A percentile compares a stretch with the other conserved stretches of the same genome.
These are phyloP conservation scores for Raphanus hybrid DNA, from an alignment of 441 rosid species.

Conservation along the genomic window DNA sequence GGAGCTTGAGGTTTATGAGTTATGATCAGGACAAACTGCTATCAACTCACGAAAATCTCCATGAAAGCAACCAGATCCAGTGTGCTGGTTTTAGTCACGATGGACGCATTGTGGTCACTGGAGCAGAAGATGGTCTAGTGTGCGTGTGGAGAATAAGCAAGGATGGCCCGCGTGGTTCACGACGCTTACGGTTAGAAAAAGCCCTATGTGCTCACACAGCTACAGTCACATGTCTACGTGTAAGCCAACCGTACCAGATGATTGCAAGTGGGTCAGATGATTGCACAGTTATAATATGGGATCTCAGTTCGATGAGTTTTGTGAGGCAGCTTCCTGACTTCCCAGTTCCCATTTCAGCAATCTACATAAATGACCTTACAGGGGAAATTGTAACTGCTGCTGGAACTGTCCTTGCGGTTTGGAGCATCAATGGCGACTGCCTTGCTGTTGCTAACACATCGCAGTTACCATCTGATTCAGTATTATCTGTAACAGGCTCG, in stretches of 20 bases:
- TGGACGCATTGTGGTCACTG: conserved; percentile 67
- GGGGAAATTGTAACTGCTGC: conserved; percentile 98
- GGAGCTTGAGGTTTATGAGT: conserved; percentile 96
- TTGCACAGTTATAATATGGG: conserved; percentile 94
- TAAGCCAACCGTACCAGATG: conserved; percentile 98
- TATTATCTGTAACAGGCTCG: conserved; percentile 85
- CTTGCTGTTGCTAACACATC: conserved; percentile 93
- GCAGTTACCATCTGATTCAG: conserved; percentile 96
- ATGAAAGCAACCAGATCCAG: conserved; percentile 92
- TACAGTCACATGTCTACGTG: conserved; percentile 86
- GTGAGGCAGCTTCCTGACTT: conserved; percentile 93
- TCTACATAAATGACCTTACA: conserved; percentile 89
- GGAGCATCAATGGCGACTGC: conserved; percentile 84
- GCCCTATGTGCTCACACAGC: conserved; percentile 89
- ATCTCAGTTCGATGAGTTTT: conserved; percentile 88
- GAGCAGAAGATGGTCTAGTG: conserved; percentile 93
- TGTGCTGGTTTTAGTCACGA: conserved; percentile 89
- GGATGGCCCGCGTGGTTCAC: conserved; percentile 64
- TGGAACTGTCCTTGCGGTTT: conserved; percentile 89
- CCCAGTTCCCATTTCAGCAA: conserved; percentile 84
- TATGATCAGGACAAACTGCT: conserved; percentile 96
- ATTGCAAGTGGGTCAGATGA: conserved; percentile 98
- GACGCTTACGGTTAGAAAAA: conserved; percentile 73
- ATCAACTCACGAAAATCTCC: conserved; percentile 98
- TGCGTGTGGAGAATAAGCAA: conserved; percentile 91